These are phyloP conservation scores for Plasmopara muralis DNA, from an alignment of 352 stramenopile species.

Conservation along the genomic window DNA sequence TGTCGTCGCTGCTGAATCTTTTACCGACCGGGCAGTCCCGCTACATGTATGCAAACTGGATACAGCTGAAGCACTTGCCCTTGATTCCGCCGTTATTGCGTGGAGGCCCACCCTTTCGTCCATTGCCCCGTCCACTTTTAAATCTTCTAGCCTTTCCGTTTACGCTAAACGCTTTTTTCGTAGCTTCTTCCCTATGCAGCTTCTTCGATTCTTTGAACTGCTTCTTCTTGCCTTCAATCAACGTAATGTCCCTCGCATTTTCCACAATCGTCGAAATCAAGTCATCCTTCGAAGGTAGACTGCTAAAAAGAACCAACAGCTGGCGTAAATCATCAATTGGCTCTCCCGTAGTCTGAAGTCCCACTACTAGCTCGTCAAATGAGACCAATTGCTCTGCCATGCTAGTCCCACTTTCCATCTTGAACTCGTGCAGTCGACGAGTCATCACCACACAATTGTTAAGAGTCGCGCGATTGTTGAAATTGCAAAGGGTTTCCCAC, in stretches of 20 bases:
- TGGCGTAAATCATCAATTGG: not conserved
- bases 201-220: not conserved
- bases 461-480: not conserved
- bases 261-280: not conserved
- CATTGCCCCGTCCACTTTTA: not conserved
- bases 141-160: not conserved
- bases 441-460: not conserved
- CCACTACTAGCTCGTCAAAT: too few relatives aligned
- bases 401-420: not conserved
- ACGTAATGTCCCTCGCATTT: not conserved
- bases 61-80: not conserved
- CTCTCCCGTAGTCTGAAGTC: too few relatives aligned
- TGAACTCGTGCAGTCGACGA: not conserved
- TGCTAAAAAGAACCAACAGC: not conserved
- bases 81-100: too few relatives aligned
- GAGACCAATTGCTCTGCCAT: not conserved
- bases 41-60: not conserved
- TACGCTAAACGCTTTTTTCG: not conserved
- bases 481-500: not conserved
- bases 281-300: not conserved
- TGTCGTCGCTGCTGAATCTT: not conserved
- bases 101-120: not conserved
- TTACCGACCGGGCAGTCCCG: not conserved
- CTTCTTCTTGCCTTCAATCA: slow-evolving; percentile 1
- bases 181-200: not conserved